phyloP scores from a whole-genome alignment of 2,329 filamentous ascomycete genomes.

The Xylogone sp. region DNA sequence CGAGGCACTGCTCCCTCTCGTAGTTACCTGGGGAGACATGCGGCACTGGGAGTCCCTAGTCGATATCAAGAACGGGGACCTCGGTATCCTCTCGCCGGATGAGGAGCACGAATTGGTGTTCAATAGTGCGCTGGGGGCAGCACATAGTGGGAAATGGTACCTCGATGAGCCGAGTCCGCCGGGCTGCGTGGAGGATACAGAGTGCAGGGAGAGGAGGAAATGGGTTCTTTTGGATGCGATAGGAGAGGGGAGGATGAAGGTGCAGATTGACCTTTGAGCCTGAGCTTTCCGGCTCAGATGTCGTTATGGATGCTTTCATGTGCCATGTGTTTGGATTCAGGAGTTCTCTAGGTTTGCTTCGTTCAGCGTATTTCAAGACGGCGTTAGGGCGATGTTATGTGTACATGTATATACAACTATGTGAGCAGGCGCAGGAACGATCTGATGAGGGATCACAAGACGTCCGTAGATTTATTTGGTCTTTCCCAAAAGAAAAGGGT shows the following conservation, averaged over 20 bases:
- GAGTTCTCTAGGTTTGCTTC: too few species aligned
- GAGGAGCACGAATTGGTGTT: not conserved
- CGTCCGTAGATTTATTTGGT: too few species aligned
- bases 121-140: not conserved
- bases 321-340: too few species aligned
- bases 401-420: too few species aligned
- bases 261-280: too few species aligned
- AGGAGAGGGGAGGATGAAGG: not conserved
- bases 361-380: too few species aligned
- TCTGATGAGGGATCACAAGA: too few species aligned
- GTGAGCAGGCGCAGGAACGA: too few species aligned
- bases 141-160: not conserved
- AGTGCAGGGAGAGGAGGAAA: not conserved
- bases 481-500: too few species aligned
- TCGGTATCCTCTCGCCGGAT: not conserved
- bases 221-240: not conserved
- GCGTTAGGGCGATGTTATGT: too few species aligned
- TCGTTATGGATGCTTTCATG: too few species aligned
- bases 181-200: not conserved
- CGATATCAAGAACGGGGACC: not conserved
- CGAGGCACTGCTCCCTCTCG: not conserved
- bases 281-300: too few species aligned
- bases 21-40: not conserved
- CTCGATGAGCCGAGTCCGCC: not conserved
- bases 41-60: not conserved